Percentiles rank a stretch among this genome's conserved stretches.
Evolutionary conservation across 2,329 filamentous ascomycete genomes (phyloP).

Genomic region (Massarina eburnea): DNA sequence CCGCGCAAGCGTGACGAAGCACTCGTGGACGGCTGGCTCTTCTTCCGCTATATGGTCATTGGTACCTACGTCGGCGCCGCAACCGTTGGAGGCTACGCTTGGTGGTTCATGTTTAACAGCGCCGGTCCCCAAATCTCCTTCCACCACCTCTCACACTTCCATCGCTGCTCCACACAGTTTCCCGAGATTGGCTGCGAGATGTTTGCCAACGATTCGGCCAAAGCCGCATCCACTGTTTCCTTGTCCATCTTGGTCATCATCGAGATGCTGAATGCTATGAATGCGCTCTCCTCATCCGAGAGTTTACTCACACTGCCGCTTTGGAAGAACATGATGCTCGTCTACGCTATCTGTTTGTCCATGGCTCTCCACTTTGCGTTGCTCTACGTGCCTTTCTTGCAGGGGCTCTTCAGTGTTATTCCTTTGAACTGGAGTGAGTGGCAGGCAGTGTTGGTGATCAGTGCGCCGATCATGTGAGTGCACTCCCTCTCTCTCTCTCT

Average conservation of each 20-base stretch:
- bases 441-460: constrained; percentile 87
- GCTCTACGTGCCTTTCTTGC: constrained; percentile 87
- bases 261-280: constrained; percentile 99
- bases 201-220: constrained; percentile 83
- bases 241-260: constrained; percentile 92
- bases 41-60: constrained; percentile 96
- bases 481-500: not conserved
- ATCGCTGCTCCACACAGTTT: constrained; percentile 84
- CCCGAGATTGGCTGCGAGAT: constrained; percentile 89
- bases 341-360: constrained; percentile 88
- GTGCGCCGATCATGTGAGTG: constrained; percentile 87
- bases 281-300: constrained; percentile 92
- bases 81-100: constrained; percentile 96
- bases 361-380: constrained; percentile 96
- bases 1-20: constrained; percentile 91
- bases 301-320: constrained; percentile 88
- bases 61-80: constrained; percentile 92
- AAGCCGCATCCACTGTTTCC: constrained; percentile 89
- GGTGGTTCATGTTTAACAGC: constrained; percentile 98
- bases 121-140: constrained; percentile 90
- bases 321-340: constrained; percentile 99
- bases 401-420: constrained; percentile 85
- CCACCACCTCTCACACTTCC: constrained; percentile 88
- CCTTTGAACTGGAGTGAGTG: constrained; percentile 85
- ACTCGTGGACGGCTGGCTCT: constrained; percentile 92